These are phyloP conservation scores for Agaricus bisporus DNA, from an alignment of 768 basidiomycete genomes.

Conservation along the genomic window DNA sequence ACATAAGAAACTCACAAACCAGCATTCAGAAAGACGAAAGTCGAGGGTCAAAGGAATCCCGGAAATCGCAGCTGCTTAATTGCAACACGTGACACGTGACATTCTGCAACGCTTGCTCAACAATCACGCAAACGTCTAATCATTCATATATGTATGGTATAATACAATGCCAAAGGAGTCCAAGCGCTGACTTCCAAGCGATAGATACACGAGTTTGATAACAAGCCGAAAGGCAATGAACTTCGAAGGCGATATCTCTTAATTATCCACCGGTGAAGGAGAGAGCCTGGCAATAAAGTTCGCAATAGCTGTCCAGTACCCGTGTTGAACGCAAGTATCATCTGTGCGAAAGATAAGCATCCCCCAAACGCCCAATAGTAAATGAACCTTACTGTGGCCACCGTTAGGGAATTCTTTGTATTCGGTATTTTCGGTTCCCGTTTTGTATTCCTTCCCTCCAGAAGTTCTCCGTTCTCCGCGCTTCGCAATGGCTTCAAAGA, in stretches of 20 bases:
- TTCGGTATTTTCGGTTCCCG: slow-evolving; percentile 46
- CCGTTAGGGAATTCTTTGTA: slow-evolving; percentile 52
- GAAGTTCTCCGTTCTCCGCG: slow-evolving; percentile 40
- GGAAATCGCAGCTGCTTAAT: background rate
- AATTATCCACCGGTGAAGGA: background rate
- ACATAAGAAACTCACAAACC: background rate
- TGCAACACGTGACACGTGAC: background rate
- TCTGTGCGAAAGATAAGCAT: slow-evolving; percentile 25
- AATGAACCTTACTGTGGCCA: slow-evolving; percentile 40
- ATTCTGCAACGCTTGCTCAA: too few relatives aligned
- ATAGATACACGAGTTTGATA: too few relatives aligned
- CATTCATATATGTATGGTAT: background rate
- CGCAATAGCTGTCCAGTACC: slow-evolving; percentile 47
- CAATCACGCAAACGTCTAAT: too few relatives aligned
- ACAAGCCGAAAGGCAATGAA: background rate
- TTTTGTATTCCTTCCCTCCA: slow-evolving; percentile 34
- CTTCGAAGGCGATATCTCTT: background rate
- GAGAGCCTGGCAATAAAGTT: slow-evolving; percentile 36
- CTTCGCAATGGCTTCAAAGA: slow-evolving; percentile 59
- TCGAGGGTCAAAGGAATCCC: too few relatives aligned
- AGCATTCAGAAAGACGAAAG: too few relatives aligned
- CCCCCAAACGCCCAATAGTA: background rate
- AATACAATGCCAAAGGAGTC: background rate
- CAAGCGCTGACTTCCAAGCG: too few relatives aligned
- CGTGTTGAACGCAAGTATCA: slow-evolving; percentile 49